Evolutionary conservation across 495 filamentous ascomycete species (phyloP).

Genomic region (Penicillium paradoxum): DNA sequence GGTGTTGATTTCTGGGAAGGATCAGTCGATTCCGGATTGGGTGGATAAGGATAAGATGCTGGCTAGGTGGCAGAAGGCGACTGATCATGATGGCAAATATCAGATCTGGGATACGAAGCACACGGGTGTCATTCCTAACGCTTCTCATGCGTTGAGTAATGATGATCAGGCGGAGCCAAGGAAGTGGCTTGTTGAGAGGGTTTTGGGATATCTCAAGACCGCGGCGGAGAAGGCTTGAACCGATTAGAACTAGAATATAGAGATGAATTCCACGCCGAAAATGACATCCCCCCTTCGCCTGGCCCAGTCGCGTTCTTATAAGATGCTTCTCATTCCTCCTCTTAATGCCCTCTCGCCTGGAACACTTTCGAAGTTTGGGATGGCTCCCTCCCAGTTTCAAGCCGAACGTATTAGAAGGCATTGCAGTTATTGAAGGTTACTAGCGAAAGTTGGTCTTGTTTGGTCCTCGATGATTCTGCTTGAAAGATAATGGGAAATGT

Average conservation of each 20-base stretch:
- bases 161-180: slow-evolving; percentile 43
- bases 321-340: too few relatives aligned
- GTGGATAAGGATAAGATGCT: slow-evolving; percentile 63
- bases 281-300: too few relatives aligned
- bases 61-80: slow-evolving; percentile 59
- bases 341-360: too few relatives aligned
- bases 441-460: too few relatives aligned
- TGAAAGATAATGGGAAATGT: too few relatives aligned
- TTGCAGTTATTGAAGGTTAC: too few relatives aligned
- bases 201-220: slow-evolving; percentile 28
- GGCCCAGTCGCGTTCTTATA: too few relatives aligned
- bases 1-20: slow-evolving; percentile 60
- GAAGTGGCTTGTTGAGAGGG: slow-evolving; percentile 31
- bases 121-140: slow-evolving; percentile 38
- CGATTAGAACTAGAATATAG: slow-evolving; percentile 5
- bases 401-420: too few relatives aligned
- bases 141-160: slow-evolving; percentile 46
- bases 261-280: too few relatives aligned
- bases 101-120: slow-evolving; percentile 37
- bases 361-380: too few relatives aligned
- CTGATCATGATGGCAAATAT: slow-evolving; percentile 21
- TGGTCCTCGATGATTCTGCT: too few relatives aligned
- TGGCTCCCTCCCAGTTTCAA: too few relatives aligned
- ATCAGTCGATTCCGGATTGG: slow-evolving; percentile 60
- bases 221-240: not conserved